Percentiles rank a stretch among this genome's conserved stretches.
Conservation (phyloP, 148 eudicot genomes). For the Dianthus caryophyllus region DNA sequence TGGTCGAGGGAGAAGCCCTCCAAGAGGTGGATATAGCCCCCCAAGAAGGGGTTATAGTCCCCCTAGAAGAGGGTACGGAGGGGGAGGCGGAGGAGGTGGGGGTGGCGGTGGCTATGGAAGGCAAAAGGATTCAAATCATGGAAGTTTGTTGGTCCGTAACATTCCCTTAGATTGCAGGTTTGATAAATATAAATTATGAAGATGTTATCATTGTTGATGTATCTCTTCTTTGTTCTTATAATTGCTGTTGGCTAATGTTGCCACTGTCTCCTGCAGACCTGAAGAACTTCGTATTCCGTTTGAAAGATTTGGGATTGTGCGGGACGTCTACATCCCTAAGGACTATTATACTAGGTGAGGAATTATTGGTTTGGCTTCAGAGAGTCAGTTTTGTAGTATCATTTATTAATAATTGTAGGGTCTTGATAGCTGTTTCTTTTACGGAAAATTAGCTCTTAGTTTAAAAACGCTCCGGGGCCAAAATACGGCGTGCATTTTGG, state of each 20-base stretch:
- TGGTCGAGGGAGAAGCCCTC: constrained; percentile 63
- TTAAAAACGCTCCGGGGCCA: too few species aligned
- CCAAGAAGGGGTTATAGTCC: constrained; percentile 63
- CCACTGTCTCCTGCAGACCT: constrained; percentile 39
- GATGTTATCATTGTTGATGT: not conserved
- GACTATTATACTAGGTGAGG: constrained; percentile 72
- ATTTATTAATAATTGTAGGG: not conserved
- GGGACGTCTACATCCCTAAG: constrained; percentile 75
- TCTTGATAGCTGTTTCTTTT: not conserved
- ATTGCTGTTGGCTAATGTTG: not conserved
- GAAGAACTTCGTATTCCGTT: constrained; percentile 76
- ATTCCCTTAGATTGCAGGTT: constrained; percentile 70
- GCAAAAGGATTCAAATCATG: constrained; percentile 48
- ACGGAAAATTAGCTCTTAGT: too few species aligned
- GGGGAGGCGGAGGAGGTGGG: constrained; percentile 16
- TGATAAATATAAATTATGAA: not conserved
- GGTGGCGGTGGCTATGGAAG: constrained; percentile 33
- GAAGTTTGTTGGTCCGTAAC: constrained; percentile 70
- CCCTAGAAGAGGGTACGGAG: constrained; percentile 50
- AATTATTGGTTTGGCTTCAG: not conserved
- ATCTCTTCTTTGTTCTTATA: not conserved
- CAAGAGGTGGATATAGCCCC: constrained; percentile 46
- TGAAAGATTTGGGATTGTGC: constrained; percentile 69
- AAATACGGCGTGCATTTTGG: too few species aligned
- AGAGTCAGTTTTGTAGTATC: not conserved